phyloP scores from a whole-genome alignment of 108 stramenopile species.

The Nitzschia putrida region DNA sequence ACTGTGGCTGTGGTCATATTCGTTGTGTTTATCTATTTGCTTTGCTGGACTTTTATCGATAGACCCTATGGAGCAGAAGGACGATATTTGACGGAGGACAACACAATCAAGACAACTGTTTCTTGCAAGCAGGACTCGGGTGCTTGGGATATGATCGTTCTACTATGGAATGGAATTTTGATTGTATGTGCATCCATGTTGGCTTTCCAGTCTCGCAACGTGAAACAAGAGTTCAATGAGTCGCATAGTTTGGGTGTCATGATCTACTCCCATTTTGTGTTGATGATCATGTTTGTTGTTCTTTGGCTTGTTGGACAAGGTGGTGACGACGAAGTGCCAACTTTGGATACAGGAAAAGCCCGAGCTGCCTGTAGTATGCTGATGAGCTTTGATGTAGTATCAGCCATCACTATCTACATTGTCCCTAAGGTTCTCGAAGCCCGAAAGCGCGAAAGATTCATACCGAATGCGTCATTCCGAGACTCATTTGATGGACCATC shows the following conservation, averaged over 20 bases:
- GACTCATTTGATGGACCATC: background rate
- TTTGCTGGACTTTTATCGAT: conserved; percentile 29
- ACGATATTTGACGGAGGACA: conserved; percentile 1
- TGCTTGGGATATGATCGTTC: conserved; percentile 7
- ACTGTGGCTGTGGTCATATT: conserved; percentile 14
- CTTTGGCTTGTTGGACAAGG: background rate
- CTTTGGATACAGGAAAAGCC: background rate
- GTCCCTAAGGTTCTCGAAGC: conserved; percentile 15
- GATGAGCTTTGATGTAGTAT: conserved; percentile 10
- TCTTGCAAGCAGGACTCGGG: conserved; percentile 7
- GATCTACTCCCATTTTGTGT: conserved; percentile 46
- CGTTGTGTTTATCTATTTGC: conserved; percentile 32
- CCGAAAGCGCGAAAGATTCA: background rate
- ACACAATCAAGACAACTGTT: background rate
- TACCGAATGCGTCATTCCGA: background rate
- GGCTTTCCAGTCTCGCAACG: conserved; percentile 42
- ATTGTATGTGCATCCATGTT: conserved; percentile 28
- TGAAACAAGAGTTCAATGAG: conserved; percentile 43
- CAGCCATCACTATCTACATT: conserved; percentile 22
- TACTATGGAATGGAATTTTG: conserved; percentile 29
- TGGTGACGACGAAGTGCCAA: background rate
- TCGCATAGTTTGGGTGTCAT: conserved; percentile 28
- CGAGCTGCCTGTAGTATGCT: conserved; percentile 11
- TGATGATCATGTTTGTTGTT: conserved; percentile 19
- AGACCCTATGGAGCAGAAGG: conserved; percentile 2